Evolutionary conservation across 2,329 filamentous ascomycete species (phyloP).

Genomic region (Verticillium klebahnii): DNA sequence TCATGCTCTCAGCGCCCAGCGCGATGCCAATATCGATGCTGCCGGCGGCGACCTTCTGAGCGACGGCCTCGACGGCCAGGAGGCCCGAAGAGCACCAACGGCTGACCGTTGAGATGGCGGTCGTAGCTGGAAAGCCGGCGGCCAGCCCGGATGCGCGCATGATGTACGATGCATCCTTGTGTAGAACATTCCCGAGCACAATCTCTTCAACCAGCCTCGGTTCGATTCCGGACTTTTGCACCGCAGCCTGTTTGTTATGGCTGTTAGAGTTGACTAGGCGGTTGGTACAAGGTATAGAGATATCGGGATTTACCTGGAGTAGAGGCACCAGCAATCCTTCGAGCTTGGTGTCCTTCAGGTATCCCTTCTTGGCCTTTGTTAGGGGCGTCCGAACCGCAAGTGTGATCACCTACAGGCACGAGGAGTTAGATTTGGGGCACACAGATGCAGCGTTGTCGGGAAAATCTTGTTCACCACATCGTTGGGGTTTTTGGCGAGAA

Average conservation of each 20-base stretch:
- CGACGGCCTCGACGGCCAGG: constrained; percentile 70
- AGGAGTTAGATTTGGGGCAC: constrained; percentile 10
- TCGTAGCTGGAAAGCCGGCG: constrained; percentile 68
- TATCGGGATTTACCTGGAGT: constrained; percentile 39
- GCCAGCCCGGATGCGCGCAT: constrained; percentile 64
- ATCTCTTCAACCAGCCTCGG: constrained; percentile 63
- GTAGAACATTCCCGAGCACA: constrained; percentile 64
- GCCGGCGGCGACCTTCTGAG: constrained; percentile 62
- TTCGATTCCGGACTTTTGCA: constrained; percentile 35
- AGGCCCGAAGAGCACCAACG: constrained; percentile 73
- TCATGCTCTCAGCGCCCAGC: constrained; percentile 69
- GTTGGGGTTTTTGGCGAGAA: constrained; percentile 87
- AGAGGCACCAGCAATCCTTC: constrained; percentile 63
- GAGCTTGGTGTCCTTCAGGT: constrained; percentile 67
- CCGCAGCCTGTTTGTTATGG: background rate
- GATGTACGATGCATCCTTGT: constrained; percentile 64
- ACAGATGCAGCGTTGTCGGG: background rate
- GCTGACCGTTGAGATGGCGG: constrained; percentile 63
- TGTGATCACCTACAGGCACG: constrained; percentile 38
- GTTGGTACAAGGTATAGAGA: background rate
- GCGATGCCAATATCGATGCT: constrained; percentile 67
- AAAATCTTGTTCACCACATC: constrained; percentile 58
- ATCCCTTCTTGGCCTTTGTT: constrained; percentile 63
- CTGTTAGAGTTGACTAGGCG: too few relatives aligned
- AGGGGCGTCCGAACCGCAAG: constrained; percentile 66